Evolutionary conservation across 108 stramenopile genomes (phyloP), one percentile per base, ranked within the genome.

Genomic region (Epithemia pelagica): DNA sequence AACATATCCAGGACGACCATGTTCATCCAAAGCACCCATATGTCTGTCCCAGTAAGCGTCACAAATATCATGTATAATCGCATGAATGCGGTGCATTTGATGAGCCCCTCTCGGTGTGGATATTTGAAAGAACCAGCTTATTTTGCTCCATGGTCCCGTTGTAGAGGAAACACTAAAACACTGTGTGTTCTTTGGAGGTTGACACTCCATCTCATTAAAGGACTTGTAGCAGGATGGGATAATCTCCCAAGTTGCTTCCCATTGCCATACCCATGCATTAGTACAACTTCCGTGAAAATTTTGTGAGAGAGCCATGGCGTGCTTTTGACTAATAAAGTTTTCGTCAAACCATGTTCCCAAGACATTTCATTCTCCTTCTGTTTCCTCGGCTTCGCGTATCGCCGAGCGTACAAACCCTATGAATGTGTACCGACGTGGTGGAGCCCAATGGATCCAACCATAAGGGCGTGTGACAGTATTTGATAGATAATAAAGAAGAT

Each of bases 1-100:
- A 52, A 89, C 71, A 66, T 89, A 89, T 21, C 84, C 84, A 15
- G 69, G 74, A 2, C 54, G 58, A 20, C 88, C 88, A 31, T 78
- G 59, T 25, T 75, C 82, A 53, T 85, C 84, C 20, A 74, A 53
- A 2, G 82, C 88, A 0, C 77, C 79, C 25, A 68, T 55, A 62
- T 80, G 74, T 62, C 75, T 77, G 30, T 68, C 58, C 73, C 73
- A 74, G 2, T 32, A 18, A 18, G 27, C 2, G 26, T 63, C 32
- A 30, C 73, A 74, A 31, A 32, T 26, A 15, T 67, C 56, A 32
- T 62, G 29, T 22, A 74, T 51, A 57, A 74, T 67, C 19, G 73
- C 66, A 62, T 74, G 66, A 33, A 68, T 32, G 18, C 73, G 56
- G 21, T 27, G 21, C 21, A 58, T 5, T 46, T 46, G 37, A 10